Evolutionary conservation across 495 filamentous ascomycete genomes (phyloP).

Genomic region (Rhizodiscina lignyota): DNA sequence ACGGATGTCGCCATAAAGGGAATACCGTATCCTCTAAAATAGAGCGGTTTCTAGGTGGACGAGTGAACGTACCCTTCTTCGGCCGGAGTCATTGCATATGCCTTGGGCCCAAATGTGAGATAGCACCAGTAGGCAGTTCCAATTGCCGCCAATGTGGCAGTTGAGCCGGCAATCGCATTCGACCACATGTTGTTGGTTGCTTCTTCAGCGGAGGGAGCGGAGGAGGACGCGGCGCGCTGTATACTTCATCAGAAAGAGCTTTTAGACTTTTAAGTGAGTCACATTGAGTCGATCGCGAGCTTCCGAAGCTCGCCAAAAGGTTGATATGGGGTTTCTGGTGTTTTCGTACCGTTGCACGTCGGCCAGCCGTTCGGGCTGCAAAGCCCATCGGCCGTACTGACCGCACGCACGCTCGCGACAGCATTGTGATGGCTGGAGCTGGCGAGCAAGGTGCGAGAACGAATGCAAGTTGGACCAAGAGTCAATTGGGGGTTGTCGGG

Average conservation of each 20-base stretch:
- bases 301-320: too few relatives aligned
- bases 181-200: too few relatives aligned
- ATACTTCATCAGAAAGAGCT: slow-evolving; percentile 10
- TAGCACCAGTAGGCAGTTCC: slow-evolving; percentile 91
- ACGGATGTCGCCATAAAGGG: slow-evolving; percentile 3
- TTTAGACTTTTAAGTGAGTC: too few relatives aligned
- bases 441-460: not conserved
- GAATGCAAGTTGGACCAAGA: not conserved
- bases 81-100: slow-evolving; percentile 75
- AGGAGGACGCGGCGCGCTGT: too few relatives aligned
- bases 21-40: slow-evolving; percentile 5
- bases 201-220: too few relatives aligned
- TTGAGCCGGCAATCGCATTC: too few relatives aligned
- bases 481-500: not conserved
- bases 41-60: slow-evolving; percentile 4
- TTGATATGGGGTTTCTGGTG: slow-evolving; percentile 6
- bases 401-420: slow-evolving; percentile 72
- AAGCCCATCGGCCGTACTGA: slow-evolving; percentile 61
- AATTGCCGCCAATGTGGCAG: slow-evolving; percentile 69
- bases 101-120: slow-evolving; percentile 77
- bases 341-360: slow-evolving; percentile 44
- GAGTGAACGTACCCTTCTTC: slow-evolving; percentile 85
- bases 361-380: slow-evolving; percentile 40
- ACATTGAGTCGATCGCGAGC: too few relatives aligned
- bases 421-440: slow-evolving; percentile 38